Evolutionary conservation across 2,329 filamentous ascomycete species (phyloP), one percentile per base, ranked within the genome.

Genomic region (Fusarium sp.): DNA sequence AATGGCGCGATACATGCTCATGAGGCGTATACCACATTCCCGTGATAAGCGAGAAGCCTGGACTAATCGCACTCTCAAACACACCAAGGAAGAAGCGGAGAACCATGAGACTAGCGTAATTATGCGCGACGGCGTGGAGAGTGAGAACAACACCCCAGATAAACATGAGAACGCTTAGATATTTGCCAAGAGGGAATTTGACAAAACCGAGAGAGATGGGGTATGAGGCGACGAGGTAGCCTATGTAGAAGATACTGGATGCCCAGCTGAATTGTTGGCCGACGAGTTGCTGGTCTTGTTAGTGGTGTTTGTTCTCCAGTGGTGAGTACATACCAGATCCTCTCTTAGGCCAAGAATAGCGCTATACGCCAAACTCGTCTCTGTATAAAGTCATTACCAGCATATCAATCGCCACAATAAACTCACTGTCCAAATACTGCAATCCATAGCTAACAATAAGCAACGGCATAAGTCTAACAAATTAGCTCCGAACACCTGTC

Each of bases 1-100:
- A 66, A 7, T 66, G 63, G 3, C 63, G 44, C 3, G 63, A 66
- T 0, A 66, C 61, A 14, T 66, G 63, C 4, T 66, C 63, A 12
- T 45, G 25, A 1, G 63, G 63, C 2, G 63, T 66, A 16, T 66
- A 66, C 63, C 63, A 66, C 63, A 66, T 66, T 44, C 63, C 63
- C 0, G 63, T 66, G 8, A 66, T 66, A 0, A 66, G 51, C 1
- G 63, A 66, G 38, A 66, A 66, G 0, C 63, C 63, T 0, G 63
- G 63, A 38, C 63, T 66, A 1, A 66, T 66, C 1, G 63, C 63
- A 3, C 63, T 66, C 10, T 66, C 63, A 14, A 66, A 66, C 4
- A 66, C 63, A 14, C 63, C 63, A 0, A 66, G 61, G 9, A 66
- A 33, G 21, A 66, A 66, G 3, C 63, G 61, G 1, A 66, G 51